Evolutionary conservation across 441 rosid species (phyloP).

Genomic region (Mallotus repandus): DNA sequence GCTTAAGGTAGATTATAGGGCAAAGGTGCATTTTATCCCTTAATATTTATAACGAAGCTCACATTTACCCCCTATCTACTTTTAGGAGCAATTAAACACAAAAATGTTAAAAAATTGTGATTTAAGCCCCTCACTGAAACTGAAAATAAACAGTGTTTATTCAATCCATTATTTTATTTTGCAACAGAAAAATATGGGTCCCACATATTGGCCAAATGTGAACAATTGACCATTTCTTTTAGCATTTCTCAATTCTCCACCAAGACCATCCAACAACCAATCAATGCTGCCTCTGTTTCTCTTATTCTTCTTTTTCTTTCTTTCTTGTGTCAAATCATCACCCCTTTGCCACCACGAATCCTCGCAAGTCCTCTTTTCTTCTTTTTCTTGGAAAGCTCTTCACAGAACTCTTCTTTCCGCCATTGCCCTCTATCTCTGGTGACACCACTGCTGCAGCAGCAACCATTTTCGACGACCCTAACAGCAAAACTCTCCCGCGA

Average conservation of each 20-base stretch:
- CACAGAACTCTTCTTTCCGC: conserved; percentile 94
- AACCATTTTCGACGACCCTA: conserved; percentile 40
- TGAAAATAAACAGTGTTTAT: too few species aligned
- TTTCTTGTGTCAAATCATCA: conserved; percentile 40
- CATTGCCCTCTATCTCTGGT: conserved; percentile 33
- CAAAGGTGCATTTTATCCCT: too few species aligned
- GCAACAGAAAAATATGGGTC: too few species aligned
- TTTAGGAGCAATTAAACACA: too few species aligned
- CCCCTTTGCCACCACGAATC: conserved; percentile 78
- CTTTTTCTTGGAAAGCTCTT: conserved; percentile 67
- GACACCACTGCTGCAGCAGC: conserved; percentile 28
- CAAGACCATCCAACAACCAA: conserved; percentile 79
- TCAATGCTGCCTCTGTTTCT: conserved; percentile 63
- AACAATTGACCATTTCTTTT: conserved; percentile 59
- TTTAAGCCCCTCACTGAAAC: too few species aligned
- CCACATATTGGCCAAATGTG: too few species aligned
- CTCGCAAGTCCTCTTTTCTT: conserved; percentile 47
- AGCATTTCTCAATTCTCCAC: conserved; percentile 57
- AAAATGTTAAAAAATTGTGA: too few species aligned
- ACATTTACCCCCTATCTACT: too few species aligned
- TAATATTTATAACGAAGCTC: too few species aligned
- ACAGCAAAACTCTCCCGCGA: conserved; percentile 61
- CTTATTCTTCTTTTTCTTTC: conserved; percentile 47
- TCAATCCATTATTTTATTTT: too few species aligned
- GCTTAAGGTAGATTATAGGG: too few species aligned